Evolutionary conservation across 192 early-diverging fungal species (phyloP).

Genomic region (Gryganskiella cystojenkinii): DNA sequence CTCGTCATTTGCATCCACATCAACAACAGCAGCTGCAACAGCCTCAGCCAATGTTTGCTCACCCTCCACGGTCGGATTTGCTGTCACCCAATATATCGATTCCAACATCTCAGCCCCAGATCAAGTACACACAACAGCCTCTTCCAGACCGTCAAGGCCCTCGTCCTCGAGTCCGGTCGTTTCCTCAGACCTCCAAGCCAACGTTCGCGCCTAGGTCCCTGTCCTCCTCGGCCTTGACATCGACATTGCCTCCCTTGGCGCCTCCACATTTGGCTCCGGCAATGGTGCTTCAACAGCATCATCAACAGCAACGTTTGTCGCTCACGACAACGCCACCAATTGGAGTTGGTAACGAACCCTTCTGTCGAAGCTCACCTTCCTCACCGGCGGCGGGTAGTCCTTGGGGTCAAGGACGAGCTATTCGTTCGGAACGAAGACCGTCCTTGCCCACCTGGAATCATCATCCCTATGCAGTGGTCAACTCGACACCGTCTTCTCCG

Average conservation of each 20-base stretch:
- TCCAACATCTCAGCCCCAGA: neutral
- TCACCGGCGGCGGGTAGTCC: conserved; percentile 1
- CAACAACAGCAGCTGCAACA: neutral
- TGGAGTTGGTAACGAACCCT: neutral
- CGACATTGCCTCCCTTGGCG: neutral
- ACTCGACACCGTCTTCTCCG: neutral
- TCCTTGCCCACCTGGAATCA: conserved; percentile 18
- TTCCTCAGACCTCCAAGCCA: neutral
- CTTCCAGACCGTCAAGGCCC: neutral
- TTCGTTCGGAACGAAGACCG: neutral
- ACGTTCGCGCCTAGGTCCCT: neutral
- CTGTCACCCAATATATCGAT: too few relatives aligned
- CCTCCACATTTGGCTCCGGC: conserved; percentile 5
- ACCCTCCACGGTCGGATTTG: too few relatives aligned
- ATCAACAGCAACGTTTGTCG: neutral
- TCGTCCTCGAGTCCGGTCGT: conserved; percentile 3
- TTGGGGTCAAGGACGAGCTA: neutral
- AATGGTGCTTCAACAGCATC: neutral
- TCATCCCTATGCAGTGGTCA: conserved; percentile 10
- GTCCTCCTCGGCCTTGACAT: neutral
- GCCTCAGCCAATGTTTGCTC: too few relatives aligned
- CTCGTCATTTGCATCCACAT: conserved; percentile 3
- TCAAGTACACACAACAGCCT: neutral
- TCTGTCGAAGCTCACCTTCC: conserved; percentile 6
- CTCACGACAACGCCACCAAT: neutral